phyloP scores from a whole-genome alignment of 2,329 filamentous ascomycete species.

The Pestalotiopsis sp. region DNA sequence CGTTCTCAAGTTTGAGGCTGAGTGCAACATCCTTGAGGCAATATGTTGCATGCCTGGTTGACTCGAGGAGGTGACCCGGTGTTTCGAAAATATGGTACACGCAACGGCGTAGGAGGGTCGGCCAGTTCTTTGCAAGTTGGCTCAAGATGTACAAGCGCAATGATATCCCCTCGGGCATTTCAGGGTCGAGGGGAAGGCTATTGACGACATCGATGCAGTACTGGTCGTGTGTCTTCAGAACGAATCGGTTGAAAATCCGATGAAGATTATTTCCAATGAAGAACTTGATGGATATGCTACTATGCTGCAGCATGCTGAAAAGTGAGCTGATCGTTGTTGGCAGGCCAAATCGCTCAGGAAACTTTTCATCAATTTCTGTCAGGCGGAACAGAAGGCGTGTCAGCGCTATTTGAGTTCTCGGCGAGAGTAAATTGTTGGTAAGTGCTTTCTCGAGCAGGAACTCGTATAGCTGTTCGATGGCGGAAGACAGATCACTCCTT shows the following conservation, averaged over 20 bases:
- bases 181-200: slow-evolving; percentile 73
- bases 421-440: slow-evolving; percentile 69
- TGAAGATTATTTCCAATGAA: slow-evolving; percentile 71
- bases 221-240: slow-evolving; percentile 81
- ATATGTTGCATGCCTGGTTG: slow-evolving; percentile 69
- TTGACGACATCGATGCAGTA: slow-evolving; percentile 84
- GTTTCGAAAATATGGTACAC: slow-evolving; percentile 96
- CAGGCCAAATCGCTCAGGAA: slow-evolving; percentile 61
- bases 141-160: slow-evolving; percentile 78
- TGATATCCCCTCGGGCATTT: slow-evolving; percentile 80
- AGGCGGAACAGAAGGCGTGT: slow-evolving; percentile 71
- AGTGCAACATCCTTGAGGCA: slow-evolving; percentile 71
- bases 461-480: slow-evolving; percentile 75
- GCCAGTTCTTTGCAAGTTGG: slow-evolving; percentile 79
- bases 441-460: slow-evolving; percentile 74
- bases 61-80: slow-evolving; percentile 70
- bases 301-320: slow-evolving; percentile 69
- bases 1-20: slow-evolving; percentile 64
- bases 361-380: slow-evolving; percentile 67
- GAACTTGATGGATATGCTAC: slow-evolving; percentile 74
- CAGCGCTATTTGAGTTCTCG: slow-evolving; percentile 67
- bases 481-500: slow-evolving; percentile 61
- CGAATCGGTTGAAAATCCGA: slow-evolving; percentile 76
- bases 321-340: slow-evolving; percentile 70
- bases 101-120: slow-evolving; percentile 81